Evolutionary conservation across 2,329 filamentous ascomycete species (phyloP).

Genomic region (Xylariaceae sp.): DNA sequence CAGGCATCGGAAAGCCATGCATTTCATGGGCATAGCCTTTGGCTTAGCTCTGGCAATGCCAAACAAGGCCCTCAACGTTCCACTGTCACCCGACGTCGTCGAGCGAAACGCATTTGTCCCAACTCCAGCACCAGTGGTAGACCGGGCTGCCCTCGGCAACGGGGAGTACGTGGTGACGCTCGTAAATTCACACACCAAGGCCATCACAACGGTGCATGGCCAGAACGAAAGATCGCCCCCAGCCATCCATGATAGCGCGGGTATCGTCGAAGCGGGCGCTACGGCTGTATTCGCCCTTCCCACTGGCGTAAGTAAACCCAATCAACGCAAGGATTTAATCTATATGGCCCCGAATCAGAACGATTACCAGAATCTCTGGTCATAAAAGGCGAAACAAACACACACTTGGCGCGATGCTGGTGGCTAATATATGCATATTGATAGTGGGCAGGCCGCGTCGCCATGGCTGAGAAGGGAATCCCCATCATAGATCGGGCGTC

Average conservation of each 20-base stretch:
- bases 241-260: slow-evolving; percentile 7
- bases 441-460: slow-evolving; percentile 24
- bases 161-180: slow-evolving; percentile 21
- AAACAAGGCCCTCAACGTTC: not conserved
- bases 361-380: too few relatives aligned
- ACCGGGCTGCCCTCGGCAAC: not conserved
- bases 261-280: slow-evolving; percentile 7
- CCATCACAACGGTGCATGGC: slow-evolving; percentile 17
- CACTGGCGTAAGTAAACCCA: slow-evolving; percentile 18
- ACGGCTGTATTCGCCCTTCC: slow-evolving; percentile 18
- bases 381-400: not conserved
- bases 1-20: too few relatives aligned
- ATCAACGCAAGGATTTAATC: too few relatives aligned
- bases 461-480: slow-evolving; percentile 18
- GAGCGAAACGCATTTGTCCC: not conserved
- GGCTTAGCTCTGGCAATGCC: not conserved
- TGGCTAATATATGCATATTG: slow-evolving; percentile 4
- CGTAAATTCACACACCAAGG: slow-evolving; percentile 24
- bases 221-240: slow-evolving; percentile 11
- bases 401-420: not conserved
- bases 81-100: not conserved
- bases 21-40: not conserved
- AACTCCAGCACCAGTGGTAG: not conserved
- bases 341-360: too few relatives aligned
- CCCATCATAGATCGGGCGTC: slow-evolving; percentile 17